Evolutionary conservation across 2,329 filamentous ascomycete genomes (phyloP).

Genomic region (Raffaelea ambrosiae): DNA sequence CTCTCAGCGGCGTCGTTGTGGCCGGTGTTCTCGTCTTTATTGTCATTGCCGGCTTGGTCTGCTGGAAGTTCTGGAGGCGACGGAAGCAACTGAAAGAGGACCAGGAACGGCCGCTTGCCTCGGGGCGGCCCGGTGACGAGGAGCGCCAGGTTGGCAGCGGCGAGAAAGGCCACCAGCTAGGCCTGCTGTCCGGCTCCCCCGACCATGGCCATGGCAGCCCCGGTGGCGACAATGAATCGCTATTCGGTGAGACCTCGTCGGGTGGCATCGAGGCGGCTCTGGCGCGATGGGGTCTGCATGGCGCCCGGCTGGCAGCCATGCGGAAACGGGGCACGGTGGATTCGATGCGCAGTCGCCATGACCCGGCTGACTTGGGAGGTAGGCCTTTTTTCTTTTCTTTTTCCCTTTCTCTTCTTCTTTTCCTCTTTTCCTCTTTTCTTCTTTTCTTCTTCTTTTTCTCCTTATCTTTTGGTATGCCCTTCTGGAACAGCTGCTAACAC

Average conservation of each 20-base stretch:
- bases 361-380: conserved; percentile 5
- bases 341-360: neutral
- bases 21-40: conserved; percentile 20
- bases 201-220: neutral
- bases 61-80: conserved; percentile 1
- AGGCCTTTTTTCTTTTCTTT: neutral
- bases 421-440: no score
- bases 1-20: conserved; percentile 24
- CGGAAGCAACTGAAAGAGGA: neutral
- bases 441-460: no score
- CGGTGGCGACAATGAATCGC: neutral
- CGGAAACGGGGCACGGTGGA: neutral
- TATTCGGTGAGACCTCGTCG: conserved; percentile 3
- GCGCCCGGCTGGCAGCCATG: conserved; percentile 4
- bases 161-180: neutral
- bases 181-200: neutral
- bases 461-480: no score
- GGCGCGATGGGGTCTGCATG: conserved; percentile 4
- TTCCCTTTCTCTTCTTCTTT: neutral
- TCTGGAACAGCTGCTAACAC: no score
- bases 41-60: conserved; percentile 16
- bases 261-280: neutral
- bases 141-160: neutral
- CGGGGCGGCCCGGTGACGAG: no score
- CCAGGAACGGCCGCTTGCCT: neutral